Evolutionary conservation across 257 asterid species (phyloP), one percentile per base, ranked within the genome.

Genomic region (Craterostigma plantagineum): DNA sequence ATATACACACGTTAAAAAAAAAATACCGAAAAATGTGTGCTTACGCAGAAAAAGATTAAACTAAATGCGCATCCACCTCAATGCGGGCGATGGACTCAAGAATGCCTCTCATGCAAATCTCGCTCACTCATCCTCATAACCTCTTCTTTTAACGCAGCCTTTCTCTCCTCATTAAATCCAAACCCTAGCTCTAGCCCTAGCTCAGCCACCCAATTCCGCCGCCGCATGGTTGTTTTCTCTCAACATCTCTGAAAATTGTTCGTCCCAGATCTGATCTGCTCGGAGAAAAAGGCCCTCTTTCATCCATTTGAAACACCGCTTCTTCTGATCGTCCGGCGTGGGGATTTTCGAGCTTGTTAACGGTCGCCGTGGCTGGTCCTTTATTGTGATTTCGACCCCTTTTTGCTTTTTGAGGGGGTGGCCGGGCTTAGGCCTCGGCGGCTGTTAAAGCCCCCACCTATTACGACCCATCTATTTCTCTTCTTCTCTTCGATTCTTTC

Each of bases 351-450:
- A 45, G 42, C 61, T 62, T 14, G 46, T 63, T 72, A 54, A 56
- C 38, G 52, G 67, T 50, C 68, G 51, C 50, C 18, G 61, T 55
- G 83, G 77, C 65, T 16, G 42, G 60, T 54, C 61, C 65, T 66
- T 23, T 73, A 59, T 69, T 81, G 92, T 83, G 79, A 74, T 70
- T 56, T 49, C 54, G 73, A 58, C 73, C 67, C 38, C 14, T 68
- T 50, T 70, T 56, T 70, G 81, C 98, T 70, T 72, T 93, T 68
- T 95, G 71, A 95, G 95, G 95, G 98, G 98, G 76, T 79, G 95
- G 95, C 95, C 95, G 93, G 98, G 98, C 98, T 68, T 73, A 91
- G 91, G 98, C 98, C 95, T 82, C 93, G 98, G 93, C 98, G 91
- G 92, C 86, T 87, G 67, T 53, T 54, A 79, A 82, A 82, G 83